Percentiles rank a stretch among this genome's conserved stretches.
These are phyloP conservation scores for Eimeria acervulina DNA, from an alignment of 169 alveolate species.

Conservation along the genomic window DNA sequence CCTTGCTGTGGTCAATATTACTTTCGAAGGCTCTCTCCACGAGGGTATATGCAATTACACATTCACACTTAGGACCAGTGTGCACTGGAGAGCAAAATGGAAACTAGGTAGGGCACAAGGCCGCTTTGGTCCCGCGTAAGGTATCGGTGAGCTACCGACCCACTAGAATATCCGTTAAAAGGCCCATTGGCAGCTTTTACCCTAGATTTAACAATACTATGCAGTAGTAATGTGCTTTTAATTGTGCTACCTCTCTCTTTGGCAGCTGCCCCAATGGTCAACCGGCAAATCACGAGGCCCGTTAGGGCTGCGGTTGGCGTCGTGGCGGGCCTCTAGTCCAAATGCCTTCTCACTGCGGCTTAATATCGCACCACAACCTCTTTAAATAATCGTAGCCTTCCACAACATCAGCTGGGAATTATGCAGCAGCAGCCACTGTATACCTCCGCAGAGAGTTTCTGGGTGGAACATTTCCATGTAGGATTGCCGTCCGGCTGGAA, in stretches of 20 bases:
- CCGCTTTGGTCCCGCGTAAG: not conserved
- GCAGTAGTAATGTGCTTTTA: not conserved
- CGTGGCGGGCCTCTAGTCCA: not conserved
- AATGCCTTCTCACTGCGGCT: not conserved
- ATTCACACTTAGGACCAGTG: not conserved
- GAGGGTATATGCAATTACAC: not conserved
- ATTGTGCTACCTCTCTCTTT: not conserved
- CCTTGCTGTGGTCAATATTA: not conserved
- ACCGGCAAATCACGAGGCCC: not conserved
- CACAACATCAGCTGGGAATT: not conserved
- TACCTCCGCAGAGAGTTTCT: not conserved
- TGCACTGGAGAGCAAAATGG: not conserved
- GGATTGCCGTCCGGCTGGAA: not conserved
- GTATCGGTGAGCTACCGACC: not conserved
- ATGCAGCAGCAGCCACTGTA: not conserved
- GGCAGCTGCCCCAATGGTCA: slow-evolving; percentile 6
- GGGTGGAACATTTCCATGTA: not conserved
- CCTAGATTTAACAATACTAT: not conserved
- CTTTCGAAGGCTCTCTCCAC: not conserved
- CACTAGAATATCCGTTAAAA: not conserved
- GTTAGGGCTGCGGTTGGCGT: not conserved
- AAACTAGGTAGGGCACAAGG: not conserved
- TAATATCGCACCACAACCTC: not conserved
- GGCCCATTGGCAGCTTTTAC: not conserved
- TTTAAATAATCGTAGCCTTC: not conserved